Percentiles rank a stretch among this genome's conserved stretches.
Conservation (phyloP, 1,284 basidiomycete genomes). For the Pseudozyma thailandica region DNA sequence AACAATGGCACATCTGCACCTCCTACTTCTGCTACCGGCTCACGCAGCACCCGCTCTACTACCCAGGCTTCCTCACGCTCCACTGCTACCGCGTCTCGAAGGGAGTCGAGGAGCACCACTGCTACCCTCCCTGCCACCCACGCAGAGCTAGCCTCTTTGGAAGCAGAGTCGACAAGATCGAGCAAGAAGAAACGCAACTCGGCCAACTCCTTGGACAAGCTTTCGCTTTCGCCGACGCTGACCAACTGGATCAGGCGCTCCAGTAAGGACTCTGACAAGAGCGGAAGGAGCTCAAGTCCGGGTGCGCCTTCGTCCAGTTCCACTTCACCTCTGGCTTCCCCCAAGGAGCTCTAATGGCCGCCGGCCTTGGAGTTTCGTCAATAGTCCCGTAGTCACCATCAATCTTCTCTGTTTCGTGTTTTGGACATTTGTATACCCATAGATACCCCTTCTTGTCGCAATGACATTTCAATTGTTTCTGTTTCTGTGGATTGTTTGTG, state of each 20-base stretch:
- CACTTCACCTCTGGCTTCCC: conserved; percentile 10
- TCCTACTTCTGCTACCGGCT: background rate
- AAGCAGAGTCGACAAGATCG: conserved; percentile 1
- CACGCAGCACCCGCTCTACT: background rate
- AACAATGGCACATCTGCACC: background rate
- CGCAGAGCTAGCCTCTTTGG: conserved; percentile 10
- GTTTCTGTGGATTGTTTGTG: too few species aligned
- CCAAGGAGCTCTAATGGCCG: conserved; percentile 25
- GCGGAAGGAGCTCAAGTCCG: conserved; percentile 1
- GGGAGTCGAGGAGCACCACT: conserved; percentile 1
- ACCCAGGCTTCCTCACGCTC: too few species aligned
- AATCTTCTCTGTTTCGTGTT: background rate
- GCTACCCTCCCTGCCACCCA: conserved; percentile 1
- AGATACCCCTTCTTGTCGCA: too few species aligned
- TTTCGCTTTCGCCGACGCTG: conserved; percentile 23
- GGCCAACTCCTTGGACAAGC: conserved; percentile 13
- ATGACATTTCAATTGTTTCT: too few species aligned
- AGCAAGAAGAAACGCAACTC: conserved; percentile 28
- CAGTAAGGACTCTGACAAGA: conserved; percentile 33
- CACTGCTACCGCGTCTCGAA: too few species aligned
- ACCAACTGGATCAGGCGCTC: conserved; percentile 33
- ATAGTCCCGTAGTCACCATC: background rate
- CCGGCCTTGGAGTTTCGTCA: too few species aligned
- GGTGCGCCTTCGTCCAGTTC: conserved; percentile 5
- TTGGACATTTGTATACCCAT: conserved; percentile 1